A percentile compares a stretch with the other conserved stretches of the same genome.
These are phyloP conservation scores for Alternaria brassicae DNA, from an alignment of 2,329 filamentous ascomycete species.

Conservation along the genomic window DNA sequence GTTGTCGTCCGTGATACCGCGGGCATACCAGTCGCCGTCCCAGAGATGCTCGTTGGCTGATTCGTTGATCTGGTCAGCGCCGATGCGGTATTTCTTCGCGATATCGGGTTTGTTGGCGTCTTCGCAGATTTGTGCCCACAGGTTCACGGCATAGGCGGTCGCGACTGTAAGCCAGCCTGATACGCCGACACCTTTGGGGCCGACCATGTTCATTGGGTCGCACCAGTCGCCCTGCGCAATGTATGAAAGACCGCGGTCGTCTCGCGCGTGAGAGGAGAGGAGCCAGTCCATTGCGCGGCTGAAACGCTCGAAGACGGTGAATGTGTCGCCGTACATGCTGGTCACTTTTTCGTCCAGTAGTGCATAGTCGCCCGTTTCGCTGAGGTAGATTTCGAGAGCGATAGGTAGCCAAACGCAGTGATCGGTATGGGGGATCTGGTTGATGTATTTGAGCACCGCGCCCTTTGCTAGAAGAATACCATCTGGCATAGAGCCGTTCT, in stretches of 20 bases:
- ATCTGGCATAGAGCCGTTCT: constrained; percentile 65
- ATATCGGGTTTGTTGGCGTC: constrained; percentile 51
- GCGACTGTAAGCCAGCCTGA: constrained; percentile 66
- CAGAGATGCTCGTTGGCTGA: constrained; percentile 62
- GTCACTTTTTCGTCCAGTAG: constrained; percentile 57
- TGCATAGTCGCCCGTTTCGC: constrained; percentile 62
- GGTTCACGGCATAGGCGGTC: constrained; percentile 60
- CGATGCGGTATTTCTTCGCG: constrained; percentile 55
- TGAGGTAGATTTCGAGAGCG: constrained; percentile 62
- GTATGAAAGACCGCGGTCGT: constrained; percentile 62
- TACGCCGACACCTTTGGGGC: constrained; percentile 64
- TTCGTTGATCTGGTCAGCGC: constrained; percentile 57
- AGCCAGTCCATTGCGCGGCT: constrained; percentile 66
- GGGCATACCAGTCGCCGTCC: constrained; percentile 64
- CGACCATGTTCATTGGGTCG: constrained; percentile 69
- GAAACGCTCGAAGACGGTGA: constrained; percentile 63
- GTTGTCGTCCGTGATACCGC: constrained; percentile 64
- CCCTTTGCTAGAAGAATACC: constrained; percentile 62
- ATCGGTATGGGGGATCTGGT: constrained; percentile 67
- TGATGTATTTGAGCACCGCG: constrained; percentile 67
- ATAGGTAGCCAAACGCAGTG: constrained; percentile 67
- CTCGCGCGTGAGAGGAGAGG: constrained; percentile 54
- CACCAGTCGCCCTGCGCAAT: constrained; percentile 68
- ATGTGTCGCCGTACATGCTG: constrained; percentile 54
- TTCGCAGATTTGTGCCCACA: constrained; percentile 63